Base-by-base conservation (phyloP, 2,329 filamentous ascomycete genomes). In the Tolypocladium amazonense region DNA sequence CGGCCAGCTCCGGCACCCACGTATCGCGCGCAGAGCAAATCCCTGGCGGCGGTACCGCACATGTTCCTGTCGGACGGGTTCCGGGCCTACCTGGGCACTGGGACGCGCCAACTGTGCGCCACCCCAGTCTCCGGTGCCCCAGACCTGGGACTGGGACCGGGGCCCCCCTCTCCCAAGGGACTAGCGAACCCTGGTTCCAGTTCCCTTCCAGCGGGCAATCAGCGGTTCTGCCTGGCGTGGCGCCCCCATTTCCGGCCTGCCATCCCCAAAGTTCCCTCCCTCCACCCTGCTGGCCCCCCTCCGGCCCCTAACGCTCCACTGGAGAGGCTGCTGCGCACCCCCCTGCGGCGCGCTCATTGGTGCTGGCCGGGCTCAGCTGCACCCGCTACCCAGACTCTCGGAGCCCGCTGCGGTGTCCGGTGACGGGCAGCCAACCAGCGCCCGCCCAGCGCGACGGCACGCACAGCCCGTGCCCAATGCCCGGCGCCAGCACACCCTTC, bases 381-480 rank as follows among this genome's bases (percentile, higher is more conserved):
- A 58, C 56, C 56, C 59, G 59, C 59, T 60, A 57, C 56, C 59
- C 59, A 60, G 59, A 60, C 59, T 52, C 59, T 58, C 59, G 59
- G 59, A 56, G 59, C 59, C 55, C 53, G 53, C 56, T 47, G 43
- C 58, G 25, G 58, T 53, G 58, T 23, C 54, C 33, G 55, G 33
- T n/a, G 30, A 43, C 41, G 30, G 30, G 56, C 30, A 23, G 41
- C 56, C 56, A 58, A 50, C 43, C 56, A 56, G 25, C 18, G 12
- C 15, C 38, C 55, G 37, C 39, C 35, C 55, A 23, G 39, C 45
- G 37, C 33, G 35, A 38, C 56, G 56, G 56, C 43, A 50, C 50
- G 27, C 50, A 50, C 23, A 8, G 52, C 45, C 25, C 3, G 39
- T n/a, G 14, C 9, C n/a, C 43, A 23, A 25, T 11, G 8, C 56